A percentile compares a stretch with the other conserved stretches of the same genome.
Conservation (phyloP, 805 yeast genomes). For the Sugiyamaella floridensis region DNA sequence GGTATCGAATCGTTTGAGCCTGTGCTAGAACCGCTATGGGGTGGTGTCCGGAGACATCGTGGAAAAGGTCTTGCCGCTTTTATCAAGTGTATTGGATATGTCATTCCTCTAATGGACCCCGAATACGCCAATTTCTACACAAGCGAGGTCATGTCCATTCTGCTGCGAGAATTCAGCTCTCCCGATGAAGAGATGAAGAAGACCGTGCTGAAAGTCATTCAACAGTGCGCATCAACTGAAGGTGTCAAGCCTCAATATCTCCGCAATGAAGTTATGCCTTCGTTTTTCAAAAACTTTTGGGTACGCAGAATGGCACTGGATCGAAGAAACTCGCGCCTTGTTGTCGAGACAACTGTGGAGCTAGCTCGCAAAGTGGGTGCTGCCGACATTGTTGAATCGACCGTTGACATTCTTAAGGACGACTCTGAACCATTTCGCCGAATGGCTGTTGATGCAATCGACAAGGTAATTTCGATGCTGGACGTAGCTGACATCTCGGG, state of each 20-base stretch:
- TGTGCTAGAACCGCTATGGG: slow-evolving; percentile 71
- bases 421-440: slow-evolving; percentile 72
- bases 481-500: slow-evolving; percentile 59
- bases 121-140: slow-evolving; percentile 78
- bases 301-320: slow-evolving; percentile 62
- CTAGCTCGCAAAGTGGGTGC: slow-evolving; percentile 65
- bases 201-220: slow-evolving; percentile 61
- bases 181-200: slow-evolving; percentile 86
- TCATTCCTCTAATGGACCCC: slow-evolving; percentile 80
- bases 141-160: slow-evolving; percentile 58
- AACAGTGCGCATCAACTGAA: slow-evolving; percentile 56
- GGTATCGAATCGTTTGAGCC: slow-evolving; percentile 84
- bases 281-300: slow-evolving; percentile 74
- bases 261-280: slow-evolving; percentile 46
- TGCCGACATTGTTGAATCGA: slow-evolving; percentile 47
- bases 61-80: slow-evolving; percentile 74
- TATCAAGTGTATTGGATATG: slow-evolving; percentile 66
- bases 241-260: slow-evolving; percentile 46
- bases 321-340: slow-evolving; percentile 46
- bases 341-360: slow-evolving; percentile 63
- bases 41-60: slow-evolving; percentile 65
- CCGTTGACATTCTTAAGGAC: slow-evolving; percentile 62
- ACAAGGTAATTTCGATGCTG: slow-evolving; percentile 40
- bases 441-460: slow-evolving; percentile 70
- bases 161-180: slow-evolving; percentile 64